Percentiles rank a stretch among this genome's conserved stretches.
Evolutionary conservation across 768 basidiomycete species (phyloP).

Genomic region (Zangia roseola): DNA sequence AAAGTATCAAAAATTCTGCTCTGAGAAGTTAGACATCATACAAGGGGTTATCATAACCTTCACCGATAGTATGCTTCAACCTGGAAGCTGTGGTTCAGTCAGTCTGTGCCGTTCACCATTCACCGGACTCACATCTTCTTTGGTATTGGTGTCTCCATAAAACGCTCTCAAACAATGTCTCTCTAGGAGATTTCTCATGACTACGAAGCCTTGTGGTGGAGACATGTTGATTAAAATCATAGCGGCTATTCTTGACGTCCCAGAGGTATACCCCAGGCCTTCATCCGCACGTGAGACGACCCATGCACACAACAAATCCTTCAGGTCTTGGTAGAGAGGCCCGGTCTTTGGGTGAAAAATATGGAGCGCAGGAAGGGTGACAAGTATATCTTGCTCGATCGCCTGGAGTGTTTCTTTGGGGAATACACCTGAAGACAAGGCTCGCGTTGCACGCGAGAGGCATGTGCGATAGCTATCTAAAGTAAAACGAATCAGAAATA

Average conservation of each 20-base stretch:
- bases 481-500: constrained; percentile 2
- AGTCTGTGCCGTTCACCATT: constrained; percentile 20
- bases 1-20: constrained; percentile 87
- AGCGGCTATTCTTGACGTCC: constrained; percentile 73
- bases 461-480: constrained; percentile 69
- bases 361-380: constrained; percentile 74
- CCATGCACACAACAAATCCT: constrained; percentile 86
- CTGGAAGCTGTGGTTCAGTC: constrained; percentile 41
- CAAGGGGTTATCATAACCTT: neutral
- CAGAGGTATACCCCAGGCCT: constrained; percentile 70
- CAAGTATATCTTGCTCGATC: constrained; percentile 74
- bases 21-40: constrained; percentile 12
- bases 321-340: constrained; percentile 78
- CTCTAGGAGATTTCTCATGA: constrained; percentile 83
- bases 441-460: constrained; percentile 70
- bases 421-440: constrained; percentile 62
- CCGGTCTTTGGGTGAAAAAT: constrained; percentile 77
- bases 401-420: constrained; percentile 57
- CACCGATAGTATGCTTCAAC: constrained; percentile 91
- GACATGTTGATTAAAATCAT: constrained; percentile 88
- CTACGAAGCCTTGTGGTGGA: constrained; percentile 68
- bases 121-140: constrained; percentile 69
- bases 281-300: constrained; percentile 83
- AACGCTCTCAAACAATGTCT: constrained; percentile 84
- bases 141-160: constrained; percentile 66